Percentiles rank a stretch among this genome's conserved stretches.
These are phyloP conservation scores for Fraxinus floribunda DNA, from an alignment of 305 asterid species.

Conservation along the genomic window DNA sequence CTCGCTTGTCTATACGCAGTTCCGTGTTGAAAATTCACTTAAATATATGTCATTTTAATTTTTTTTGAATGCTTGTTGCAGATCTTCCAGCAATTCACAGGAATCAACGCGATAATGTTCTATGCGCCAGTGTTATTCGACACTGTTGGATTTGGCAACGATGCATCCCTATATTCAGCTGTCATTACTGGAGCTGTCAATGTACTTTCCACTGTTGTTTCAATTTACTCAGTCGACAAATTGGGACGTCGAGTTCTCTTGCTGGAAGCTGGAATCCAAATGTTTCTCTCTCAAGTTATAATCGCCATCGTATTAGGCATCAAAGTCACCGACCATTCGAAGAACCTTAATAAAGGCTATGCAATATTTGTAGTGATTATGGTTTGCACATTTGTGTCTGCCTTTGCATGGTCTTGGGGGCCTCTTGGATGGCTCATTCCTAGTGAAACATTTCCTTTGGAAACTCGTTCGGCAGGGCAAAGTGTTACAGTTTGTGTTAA, in stretches of 20 bases:
- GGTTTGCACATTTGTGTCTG: constrained; percentile 71
- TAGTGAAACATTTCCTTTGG: constrained; percentile 80
- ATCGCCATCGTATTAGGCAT: constrained; percentile 60
- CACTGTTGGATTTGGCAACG: constrained; percentile 71
- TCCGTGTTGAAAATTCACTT: neutral
- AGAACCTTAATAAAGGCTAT: constrained; percentile 48
- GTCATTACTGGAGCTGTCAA: constrained; percentile 83
- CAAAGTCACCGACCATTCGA: constrained; percentile 57
- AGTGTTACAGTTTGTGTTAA: constrained; percentile 82
- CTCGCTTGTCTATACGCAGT: neutral
- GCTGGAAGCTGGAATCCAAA: constrained; percentile 77
- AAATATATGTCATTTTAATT: too few species aligned
- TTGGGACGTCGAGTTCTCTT: constrained; percentile 66
- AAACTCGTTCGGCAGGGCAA: constrained; percentile 86
- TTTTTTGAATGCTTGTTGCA: constrained; percentile 20
- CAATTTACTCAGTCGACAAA: constrained; percentile 79
- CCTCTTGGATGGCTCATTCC: constrained; percentile 96
- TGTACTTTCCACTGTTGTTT: constrained; percentile 67
- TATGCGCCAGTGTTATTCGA: constrained; percentile 75
- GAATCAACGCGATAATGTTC: constrained; percentile 92
- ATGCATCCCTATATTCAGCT: constrained; percentile 71
- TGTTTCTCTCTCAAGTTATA: constrained; percentile 69
- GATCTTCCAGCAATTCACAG: constrained; percentile 90
- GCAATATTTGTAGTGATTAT: constrained; percentile 69
- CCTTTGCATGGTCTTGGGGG: constrained; percentile 98